Evolutionary conservation across 805 yeast species (phyloP), one percentile per base, ranked within the genome.

Genomic region (Lipomyces kockii): DNA sequence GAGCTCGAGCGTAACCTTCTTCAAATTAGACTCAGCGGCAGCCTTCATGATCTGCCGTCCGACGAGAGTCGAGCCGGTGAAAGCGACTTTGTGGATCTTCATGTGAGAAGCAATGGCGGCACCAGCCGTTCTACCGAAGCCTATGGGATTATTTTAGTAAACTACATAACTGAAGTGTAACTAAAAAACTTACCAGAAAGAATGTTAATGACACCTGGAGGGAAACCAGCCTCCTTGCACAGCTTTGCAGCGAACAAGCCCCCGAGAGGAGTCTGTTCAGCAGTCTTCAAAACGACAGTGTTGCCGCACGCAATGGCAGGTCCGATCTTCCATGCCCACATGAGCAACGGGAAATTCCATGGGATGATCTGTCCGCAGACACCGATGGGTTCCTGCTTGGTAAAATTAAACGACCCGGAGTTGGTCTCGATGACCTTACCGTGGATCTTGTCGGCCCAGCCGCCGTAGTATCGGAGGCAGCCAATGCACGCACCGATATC

Each of bases 361-460:
- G 98, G 97, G 73, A 93, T 92, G 77, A 93, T 90, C 80, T 91
- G 97, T 67, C 97, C 98, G 79, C 97, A 91, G 58, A 93, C 97
- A 78, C 97, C 98, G 75, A 91, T 82, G 67, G 98, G 97, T 80
- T 92, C 97, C 80, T 89, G 89, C 79, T 87, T 86, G 72, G 94
- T 88, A 81, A 89, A 91, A 70, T 86, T 86, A 78, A 92, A 87
- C 79, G 90, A 91, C 60, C 86, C 81, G 66, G 80, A 78, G 70
- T 93, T 94, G 60, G 96, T 88, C 78, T 91, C 91, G 66, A 91
- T 84, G 66, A 88, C 79, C 72, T 87, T 84, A 74, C 97, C 97
- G 72, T 83, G 85, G 72, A 90, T 81, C 83, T 93, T 92, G 81
- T 92, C 97, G 75, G 97, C 91, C 87, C 87, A 91, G 71, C 97